These are phyloP conservation scores for Fraxinus floribunda DNA, from an alignment of 305 asterid species.

Conservation along the genomic window DNA sequence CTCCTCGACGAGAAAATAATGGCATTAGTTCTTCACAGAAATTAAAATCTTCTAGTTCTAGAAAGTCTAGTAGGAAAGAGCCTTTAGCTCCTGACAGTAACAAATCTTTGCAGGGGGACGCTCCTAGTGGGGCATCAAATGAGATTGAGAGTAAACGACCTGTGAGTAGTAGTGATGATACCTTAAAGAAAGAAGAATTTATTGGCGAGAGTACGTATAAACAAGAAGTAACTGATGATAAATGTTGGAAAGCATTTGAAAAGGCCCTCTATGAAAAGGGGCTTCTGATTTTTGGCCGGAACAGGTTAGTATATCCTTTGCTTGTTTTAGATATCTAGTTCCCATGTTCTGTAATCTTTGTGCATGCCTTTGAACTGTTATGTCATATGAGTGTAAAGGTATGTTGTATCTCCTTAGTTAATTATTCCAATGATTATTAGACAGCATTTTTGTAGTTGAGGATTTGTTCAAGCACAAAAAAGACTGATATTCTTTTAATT, in stretches of 20 bases:
- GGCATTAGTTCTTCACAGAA: constrained; percentile 48
- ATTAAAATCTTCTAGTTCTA: constrained; percentile 48
- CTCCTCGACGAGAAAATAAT: constrained; percentile 53
- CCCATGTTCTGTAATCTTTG: not conserved
- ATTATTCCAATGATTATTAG: not conserved
- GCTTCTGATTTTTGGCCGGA: constrained; percentile 77
- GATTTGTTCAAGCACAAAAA: not conserved
- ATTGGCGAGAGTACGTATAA: constrained; percentile 47
- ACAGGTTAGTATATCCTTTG: constrained; percentile 58
- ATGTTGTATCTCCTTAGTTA: not conserved
- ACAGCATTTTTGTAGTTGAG: not conserved
- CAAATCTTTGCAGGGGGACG: constrained; percentile 51
- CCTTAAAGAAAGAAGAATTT: constrained; percentile 53
- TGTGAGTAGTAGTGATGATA: constrained; percentile 40
- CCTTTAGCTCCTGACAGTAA: constrained; percentile 42
- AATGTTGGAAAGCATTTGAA: constrained; percentile 85
- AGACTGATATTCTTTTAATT: not conserved
- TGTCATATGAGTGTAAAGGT: not conserved
- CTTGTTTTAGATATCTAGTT: constrained; percentile 14
- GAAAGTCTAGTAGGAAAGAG: constrained; percentile 57
- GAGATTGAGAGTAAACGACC: constrained; percentile 50
- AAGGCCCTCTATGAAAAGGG: constrained; percentile 94
- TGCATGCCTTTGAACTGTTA: constrained; percentile 12
- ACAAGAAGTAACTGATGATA: constrained; percentile 50
- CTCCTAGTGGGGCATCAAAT: constrained; percentile 53